Conservation (phyloP, 2,329 filamentous ascomycete genomes). For the Fusarium ramigenum region DNA sequence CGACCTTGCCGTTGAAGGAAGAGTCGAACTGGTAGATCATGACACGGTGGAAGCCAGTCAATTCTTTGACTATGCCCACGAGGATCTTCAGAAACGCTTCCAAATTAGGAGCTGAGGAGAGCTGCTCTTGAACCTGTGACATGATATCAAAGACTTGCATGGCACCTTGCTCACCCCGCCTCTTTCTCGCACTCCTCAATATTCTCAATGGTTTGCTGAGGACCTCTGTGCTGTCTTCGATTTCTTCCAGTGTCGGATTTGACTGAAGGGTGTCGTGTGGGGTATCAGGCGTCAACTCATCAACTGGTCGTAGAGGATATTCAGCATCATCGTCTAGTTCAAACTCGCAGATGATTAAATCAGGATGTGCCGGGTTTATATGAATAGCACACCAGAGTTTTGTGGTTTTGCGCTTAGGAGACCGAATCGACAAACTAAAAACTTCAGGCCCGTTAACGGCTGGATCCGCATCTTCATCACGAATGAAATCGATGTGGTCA, state of each 20-base stretch:
- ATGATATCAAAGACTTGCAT: slow-evolving; percentile 95
- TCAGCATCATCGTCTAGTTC: slow-evolving; percentile 81
- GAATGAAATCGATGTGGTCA: slow-evolving; percentile 88
- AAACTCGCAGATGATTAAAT: slow-evolving; percentile 86
- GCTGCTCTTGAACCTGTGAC: slow-evolving; percentile 89
- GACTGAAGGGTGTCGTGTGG: slow-evolving; percentile 80
- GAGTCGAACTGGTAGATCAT: slow-evolving; percentile 94
- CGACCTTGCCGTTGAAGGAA: slow-evolving; percentile 83
- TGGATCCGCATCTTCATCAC: slow-evolving; percentile 82
- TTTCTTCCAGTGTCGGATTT: slow-evolving; percentile 77
- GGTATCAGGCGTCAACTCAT: slow-evolving; percentile 66
- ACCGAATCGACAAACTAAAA: slow-evolving; percentile 79
- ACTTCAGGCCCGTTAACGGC: slow-evolving; percentile 83
- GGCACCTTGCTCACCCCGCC: slow-evolving; percentile 79
- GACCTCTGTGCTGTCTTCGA: slow-evolving; percentile 78
- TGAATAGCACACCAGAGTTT: slow-evolving; percentile 93
- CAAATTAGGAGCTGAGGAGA: slow-evolving; percentile 75
- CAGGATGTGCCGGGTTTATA: slow-evolving; percentile 71
- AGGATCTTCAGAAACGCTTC: slow-evolving; percentile 81
- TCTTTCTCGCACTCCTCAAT: slow-evolving; percentile 76
- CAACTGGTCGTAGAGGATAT: slow-evolving; percentile 72
- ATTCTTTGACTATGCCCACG: slow-evolving; percentile 86
- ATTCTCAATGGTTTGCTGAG: slow-evolving; percentile 81
- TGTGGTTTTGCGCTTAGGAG: slow-evolving; percentile 61
- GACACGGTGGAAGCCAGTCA: slow-evolving; percentile 90